Conservation (phyloP, 495 filamentous ascomycete species). For the Aspergillus biplanus region DNA sequence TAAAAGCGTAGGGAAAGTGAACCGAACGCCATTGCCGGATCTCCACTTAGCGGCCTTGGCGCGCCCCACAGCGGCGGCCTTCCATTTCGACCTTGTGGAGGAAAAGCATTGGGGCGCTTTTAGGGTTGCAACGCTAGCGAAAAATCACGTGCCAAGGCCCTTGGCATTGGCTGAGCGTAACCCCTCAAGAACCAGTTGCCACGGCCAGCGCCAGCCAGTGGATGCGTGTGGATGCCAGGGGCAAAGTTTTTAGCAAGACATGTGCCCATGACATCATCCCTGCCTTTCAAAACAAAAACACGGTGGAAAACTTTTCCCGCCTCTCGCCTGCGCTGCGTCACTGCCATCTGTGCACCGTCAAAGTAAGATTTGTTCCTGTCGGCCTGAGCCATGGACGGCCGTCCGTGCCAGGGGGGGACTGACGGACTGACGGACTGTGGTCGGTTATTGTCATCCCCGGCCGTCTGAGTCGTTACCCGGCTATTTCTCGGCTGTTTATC, state of each 20-base stretch:
- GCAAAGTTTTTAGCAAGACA: background rate
- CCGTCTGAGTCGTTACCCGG: no score
- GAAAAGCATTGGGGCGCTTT: conserved; percentile 2
- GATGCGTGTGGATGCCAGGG: background rate
- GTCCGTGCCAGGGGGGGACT: no score
- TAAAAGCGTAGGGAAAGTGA: background rate
- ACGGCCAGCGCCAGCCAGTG: background rate
- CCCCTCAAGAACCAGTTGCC: background rate
- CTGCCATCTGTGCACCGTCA: background rate
- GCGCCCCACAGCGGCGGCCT: background rate
- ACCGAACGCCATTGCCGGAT: background rate
- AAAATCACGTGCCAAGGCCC: background rate
- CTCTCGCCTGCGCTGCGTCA: background rate
- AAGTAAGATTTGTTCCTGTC: conserved; percentile 3
- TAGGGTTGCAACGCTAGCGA: background rate
- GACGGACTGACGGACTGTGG: no score
- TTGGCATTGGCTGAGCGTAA: background rate
- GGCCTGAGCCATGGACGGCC: background rate
- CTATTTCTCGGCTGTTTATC: no score
- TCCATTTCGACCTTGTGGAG: background rate
- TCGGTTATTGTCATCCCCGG: no score
- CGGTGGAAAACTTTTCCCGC: background rate
- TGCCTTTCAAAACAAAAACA: background rate
- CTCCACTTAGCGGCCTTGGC: background rate
- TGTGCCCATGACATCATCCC: background rate